phyloP scores from a whole-genome alignment of 495 filamentous ascomycete genomes.

The Penicillium herquei region DNA sequence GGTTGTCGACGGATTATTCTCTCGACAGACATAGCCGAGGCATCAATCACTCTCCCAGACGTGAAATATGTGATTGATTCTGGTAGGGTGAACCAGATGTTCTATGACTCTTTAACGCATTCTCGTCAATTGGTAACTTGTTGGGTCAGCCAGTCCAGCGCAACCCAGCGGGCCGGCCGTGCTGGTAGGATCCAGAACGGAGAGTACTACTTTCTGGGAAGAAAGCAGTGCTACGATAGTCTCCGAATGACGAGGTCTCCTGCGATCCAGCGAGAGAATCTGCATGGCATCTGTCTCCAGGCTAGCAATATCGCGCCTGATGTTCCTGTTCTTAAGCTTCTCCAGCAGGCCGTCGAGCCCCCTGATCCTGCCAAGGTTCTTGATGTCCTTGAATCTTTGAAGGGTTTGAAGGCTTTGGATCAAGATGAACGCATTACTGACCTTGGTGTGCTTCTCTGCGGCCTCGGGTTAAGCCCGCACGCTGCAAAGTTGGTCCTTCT shows the following conservation, averaged over 20 bases:
- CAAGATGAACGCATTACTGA: conserved; percentile 49
- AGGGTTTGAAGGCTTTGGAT: conserved; percentile 48
- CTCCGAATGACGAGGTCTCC: conserved; percentile 46
- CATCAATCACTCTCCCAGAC: conserved; percentile 59
- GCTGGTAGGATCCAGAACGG: conserved; percentile 59
- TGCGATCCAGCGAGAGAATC: conserved; percentile 25
- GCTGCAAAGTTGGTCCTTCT: conserved; percentile 59
- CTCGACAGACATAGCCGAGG: conserved; percentile 61
- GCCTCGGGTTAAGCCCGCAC: conserved; percentile 48
- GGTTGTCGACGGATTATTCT: conserved; percentile 58
- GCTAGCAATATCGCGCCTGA: conserved; percentile 10
- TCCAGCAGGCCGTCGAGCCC: conserved; percentile 53
- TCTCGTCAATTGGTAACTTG: conserved; percentile 46
- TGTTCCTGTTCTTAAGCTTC: conserved; percentile 39
- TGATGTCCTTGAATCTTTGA: conserved; percentile 44
- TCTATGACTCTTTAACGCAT: conserved; percentile 45
- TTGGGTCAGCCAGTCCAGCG: conserved; percentile 56
- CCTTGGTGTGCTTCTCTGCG: conserved; percentile 49
- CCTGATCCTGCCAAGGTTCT: conserved; percentile 43
- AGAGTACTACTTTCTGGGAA: conserved; percentile 57
- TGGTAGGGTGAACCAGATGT: conserved; percentile 52
- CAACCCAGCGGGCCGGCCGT: conserved; percentile 56
- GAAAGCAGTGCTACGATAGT: conserved; percentile 45
- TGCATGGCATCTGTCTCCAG: conserved; percentile 17
- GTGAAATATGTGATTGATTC: conserved; percentile 57